A percentile compares a stretch with the other conserved stretches of the same genome.
These are phyloP conservation scores for Claviceps africana DNA, from an alignment of 2,329 filamentous ascomycete species.

Conservation along the genomic window DNA sequence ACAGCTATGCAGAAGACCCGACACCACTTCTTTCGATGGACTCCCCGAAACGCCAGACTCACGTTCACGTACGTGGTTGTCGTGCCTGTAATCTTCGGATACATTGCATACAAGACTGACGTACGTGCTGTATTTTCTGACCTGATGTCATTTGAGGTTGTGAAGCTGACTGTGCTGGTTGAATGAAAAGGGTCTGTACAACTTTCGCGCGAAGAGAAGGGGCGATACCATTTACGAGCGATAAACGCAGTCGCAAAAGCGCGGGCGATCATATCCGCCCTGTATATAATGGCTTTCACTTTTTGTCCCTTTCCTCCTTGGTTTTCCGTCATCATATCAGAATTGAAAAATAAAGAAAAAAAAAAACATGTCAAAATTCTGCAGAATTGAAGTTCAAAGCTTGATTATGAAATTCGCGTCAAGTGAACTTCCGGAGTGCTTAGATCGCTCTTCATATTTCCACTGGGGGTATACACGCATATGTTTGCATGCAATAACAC, in stretches of 20 bases:
- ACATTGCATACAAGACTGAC: constrained; percentile 66
- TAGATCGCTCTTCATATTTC: neutral
- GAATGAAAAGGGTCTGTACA: constrained; percentile 61
- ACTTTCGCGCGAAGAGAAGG: constrained; percentile 74
- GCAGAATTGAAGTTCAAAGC: neutral
- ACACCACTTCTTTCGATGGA: constrained; percentile 95
- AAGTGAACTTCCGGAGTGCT: neutral
- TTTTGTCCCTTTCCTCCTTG: neutral
- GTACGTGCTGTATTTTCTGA: constrained; percentile 42
- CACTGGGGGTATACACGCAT: constrained; percentile 19
- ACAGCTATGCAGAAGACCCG: constrained; percentile 73
- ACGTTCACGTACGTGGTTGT: constrained; percentile 62
- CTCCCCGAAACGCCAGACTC: constrained; percentile 63
- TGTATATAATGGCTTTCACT: constrained; percentile 28
- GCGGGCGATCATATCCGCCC: constrained; percentile 6
- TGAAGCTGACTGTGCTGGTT: constrained; percentile 10
- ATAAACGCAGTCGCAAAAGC: constrained; percentile 26
- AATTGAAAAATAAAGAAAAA: constrained; percentile 17
- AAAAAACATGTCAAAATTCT: neutral
- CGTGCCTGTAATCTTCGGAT: constrained; percentile 57
- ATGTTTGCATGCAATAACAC: constrained; percentile 1
- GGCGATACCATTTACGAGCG: constrained; percentile 75
- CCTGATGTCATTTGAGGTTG: neutral
- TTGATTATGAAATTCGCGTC: neutral
- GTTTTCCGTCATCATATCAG: constrained; percentile 5